phyloP scores from a whole-genome alignment of 257 asterid genomes.

The Primulina eburnea region DNA sequence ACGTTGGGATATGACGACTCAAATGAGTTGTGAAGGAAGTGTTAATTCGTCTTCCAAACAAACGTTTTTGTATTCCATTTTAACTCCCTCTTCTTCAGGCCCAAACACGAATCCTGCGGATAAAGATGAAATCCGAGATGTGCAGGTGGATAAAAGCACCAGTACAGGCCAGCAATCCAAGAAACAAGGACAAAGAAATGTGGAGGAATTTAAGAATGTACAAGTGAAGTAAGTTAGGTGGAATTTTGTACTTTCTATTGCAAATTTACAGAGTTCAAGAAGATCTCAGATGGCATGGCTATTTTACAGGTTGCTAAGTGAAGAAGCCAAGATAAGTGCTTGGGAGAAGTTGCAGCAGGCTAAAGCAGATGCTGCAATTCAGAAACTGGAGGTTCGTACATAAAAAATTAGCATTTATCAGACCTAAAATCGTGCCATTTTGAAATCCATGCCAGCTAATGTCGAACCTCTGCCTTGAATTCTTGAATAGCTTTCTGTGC shows the following conservation, averaged over 20 bases:
- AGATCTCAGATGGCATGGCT: not conserved
- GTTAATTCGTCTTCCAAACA: conserved; percentile 51
- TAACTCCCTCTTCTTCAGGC: conserved; percentile 31
- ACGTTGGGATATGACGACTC: conserved; percentile 80
- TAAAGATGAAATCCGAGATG: conserved; percentile 68
- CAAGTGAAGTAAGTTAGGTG: not conserved
- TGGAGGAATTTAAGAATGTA: conserved; percentile 20
- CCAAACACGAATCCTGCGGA: conserved; percentile 26
- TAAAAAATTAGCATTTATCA: not conserved
- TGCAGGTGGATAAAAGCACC: conserved; percentile 65
- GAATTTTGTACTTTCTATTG: not conserved
- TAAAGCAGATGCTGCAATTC: conserved; percentile 79
- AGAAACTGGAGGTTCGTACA: conserved; percentile 65
- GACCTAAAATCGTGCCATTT: not conserved
- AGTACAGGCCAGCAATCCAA: conserved; percentile 37
- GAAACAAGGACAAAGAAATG: conserved; percentile 34
- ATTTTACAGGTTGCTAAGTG: conserved; percentile 53
- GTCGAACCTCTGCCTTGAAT: not conserved
- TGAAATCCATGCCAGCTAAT: not conserved
- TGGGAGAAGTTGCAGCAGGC: conserved; percentile 96
- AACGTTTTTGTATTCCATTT: conserved; percentile 40
- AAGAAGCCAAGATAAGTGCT: conserved; percentile 68
- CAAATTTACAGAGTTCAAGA: not conserved
- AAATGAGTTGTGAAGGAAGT: conserved; percentile 80
- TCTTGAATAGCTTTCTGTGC: no score